Conservation (phyloP, 495 filamentous ascomycete species). For the Astrocystis sublimbata region DNA sequence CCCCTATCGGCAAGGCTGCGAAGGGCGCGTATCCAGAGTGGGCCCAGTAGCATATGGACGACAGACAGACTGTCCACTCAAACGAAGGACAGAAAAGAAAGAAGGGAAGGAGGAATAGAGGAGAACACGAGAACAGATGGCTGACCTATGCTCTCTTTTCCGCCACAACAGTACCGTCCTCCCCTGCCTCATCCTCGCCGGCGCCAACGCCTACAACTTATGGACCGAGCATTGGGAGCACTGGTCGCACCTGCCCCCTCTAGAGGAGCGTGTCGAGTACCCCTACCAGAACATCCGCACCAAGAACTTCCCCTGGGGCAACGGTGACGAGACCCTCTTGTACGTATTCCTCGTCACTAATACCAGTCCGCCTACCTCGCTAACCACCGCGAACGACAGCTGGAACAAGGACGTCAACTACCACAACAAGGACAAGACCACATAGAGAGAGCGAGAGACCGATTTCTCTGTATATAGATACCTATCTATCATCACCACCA, state of each 20-base stretch:
- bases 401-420: constrained; percentile 96
- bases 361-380: background rate
- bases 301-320: constrained; percentile 88
- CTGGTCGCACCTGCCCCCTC: constrained; percentile 78
- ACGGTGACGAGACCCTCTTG: constrained; percentile 77
- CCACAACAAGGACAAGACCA: constrained; percentile 84
- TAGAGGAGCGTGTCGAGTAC: constrained; percentile 88
- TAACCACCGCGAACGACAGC: constrained; percentile 51
- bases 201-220: constrained; percentile 79
- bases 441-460: too few species aligned
- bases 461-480: too few species aligned
- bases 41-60: background rate
- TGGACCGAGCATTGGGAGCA: constrained; percentile 98
- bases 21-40: background rate
- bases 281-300: constrained; percentile 90
- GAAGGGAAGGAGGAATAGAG: background rate
- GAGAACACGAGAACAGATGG: constrained; percentile 11
- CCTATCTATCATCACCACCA: too few species aligned
- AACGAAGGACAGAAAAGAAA: too few species aligned
- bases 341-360: constrained; percentile 27
- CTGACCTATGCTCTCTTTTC: constrained; percentile 8
- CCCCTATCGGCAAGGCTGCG: background rate
- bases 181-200: constrained; percentile 67
- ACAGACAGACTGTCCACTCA: too few species aligned
- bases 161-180: constrained; percentile 60